phyloP scores from a whole-genome alignment of 148 eudicot species.

The Cornus florida region DNA sequence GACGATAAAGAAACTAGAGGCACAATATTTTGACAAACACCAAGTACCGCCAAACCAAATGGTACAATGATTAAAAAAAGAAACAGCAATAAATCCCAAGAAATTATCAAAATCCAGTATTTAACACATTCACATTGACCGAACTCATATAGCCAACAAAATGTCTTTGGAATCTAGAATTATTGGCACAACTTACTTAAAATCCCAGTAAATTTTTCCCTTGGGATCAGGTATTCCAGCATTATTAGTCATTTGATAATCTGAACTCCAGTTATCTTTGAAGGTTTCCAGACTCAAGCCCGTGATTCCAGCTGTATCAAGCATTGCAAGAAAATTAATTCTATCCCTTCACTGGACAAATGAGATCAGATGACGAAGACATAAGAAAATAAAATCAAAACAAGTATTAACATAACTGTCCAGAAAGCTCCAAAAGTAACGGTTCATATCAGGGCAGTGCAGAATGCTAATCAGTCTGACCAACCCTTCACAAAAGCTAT shows the following conservation, averaged over 20 bases:
- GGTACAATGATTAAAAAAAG: background rate
- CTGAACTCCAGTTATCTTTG: constrained; percentile 81
- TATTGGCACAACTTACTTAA: constrained; percentile 57
- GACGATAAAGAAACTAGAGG: background rate
- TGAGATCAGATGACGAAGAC: background rate
- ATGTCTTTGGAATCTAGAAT: background rate
- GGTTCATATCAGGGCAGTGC: background rate
- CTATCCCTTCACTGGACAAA: background rate
- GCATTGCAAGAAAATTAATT: constrained; percentile 17
- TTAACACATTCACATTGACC: background rate
- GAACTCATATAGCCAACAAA: too few relatives aligned
- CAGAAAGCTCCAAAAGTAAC: background rate
- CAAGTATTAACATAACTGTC: background rate
- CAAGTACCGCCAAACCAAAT: background rate
- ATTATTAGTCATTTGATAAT: constrained; percentile 73
- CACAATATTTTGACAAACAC: background rate
- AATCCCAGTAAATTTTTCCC: constrained; percentile 78
- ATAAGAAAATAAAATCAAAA: background rate
- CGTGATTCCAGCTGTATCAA: constrained; percentile 77
- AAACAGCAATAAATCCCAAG: background rate
- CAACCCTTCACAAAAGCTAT: background rate
- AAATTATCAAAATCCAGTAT: background rate
- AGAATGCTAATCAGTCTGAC: background rate
- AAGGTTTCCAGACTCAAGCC: constrained; percentile 84
- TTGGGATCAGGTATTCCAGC: constrained; percentile 92